Percentiles rank a stretch among this genome's conserved stretches.
Conservation (phyloP, 1,139 yeast genomes). For the Suhomyces ambrosiae region DNA sequence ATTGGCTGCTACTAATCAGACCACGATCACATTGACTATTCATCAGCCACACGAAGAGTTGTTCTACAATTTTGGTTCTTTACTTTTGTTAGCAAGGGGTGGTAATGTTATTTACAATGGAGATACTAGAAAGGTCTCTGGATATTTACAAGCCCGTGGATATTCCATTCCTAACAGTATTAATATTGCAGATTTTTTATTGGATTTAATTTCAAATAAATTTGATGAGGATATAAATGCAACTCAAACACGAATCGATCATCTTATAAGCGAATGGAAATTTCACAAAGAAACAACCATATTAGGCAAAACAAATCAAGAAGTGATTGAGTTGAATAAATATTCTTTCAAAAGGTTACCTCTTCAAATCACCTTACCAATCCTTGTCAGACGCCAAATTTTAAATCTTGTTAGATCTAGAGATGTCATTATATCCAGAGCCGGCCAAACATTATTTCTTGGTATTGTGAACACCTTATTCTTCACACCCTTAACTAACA, state of each 20-base stretch:
- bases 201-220: constrained; percentile 22
- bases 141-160: constrained; percentile 19
- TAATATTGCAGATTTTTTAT: constrained; percentile 23
- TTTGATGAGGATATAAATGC: constrained; percentile 16
- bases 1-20: constrained; percentile 20
- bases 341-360: constrained; percentile 28
- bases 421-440: constrained; percentile 25
- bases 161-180: constrained; percentile 16
- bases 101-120: constrained; percentile 27
- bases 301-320: not conserved
- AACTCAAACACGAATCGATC: constrained; percentile 17
- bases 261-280: constrained; percentile 19
- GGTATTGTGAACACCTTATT: constrained; percentile 25
- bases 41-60: constrained; percentile 30
- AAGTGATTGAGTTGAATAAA: constrained; percentile 4
- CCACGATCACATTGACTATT: constrained; percentile 27
- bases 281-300: not conserved
- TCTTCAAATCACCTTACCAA: constrained; percentile 17
- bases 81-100: constrained; percentile 27
- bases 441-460: constrained; percentile 23
- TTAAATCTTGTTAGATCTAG: constrained; percentile 21
- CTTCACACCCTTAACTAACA: constrained; percentile 25
- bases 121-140: constrained; percentile 12
- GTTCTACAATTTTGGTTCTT: constrained; percentile 23
- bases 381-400: constrained; percentile 20